A percentile compares a stretch with the other conserved stretches of the same genome.
Conservation (phyloP, 2,329 filamentous ascomycete genomes). For the Phoma sp. region DNA sequence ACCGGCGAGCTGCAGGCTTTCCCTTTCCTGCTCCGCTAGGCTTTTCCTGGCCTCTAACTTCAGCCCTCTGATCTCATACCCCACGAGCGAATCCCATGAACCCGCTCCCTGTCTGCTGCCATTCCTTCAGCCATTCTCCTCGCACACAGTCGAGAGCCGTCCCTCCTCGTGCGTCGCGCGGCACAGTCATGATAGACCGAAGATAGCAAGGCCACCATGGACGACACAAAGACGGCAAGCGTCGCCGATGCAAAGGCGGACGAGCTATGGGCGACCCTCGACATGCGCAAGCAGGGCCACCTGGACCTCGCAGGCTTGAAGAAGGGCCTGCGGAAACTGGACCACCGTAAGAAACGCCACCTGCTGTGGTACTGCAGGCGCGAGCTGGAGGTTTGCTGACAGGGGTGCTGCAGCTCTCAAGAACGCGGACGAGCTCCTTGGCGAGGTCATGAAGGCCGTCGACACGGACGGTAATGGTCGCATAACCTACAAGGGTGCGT, state of each 20-base stretch:
- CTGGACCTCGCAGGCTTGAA: slow-evolving; percentile 85
- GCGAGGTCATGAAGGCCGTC: slow-evolving; percentile 79
- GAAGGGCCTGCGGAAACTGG: slow-evolving; percentile 83
- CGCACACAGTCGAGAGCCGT: slow-evolving; percentile 27
- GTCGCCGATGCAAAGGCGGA: slow-evolving; percentile 82
- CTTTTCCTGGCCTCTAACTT: slow-evolving; percentile 23
- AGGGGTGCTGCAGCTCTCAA: slow-evolving; percentile 68
- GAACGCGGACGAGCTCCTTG: slow-evolving; percentile 86
- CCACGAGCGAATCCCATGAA: slow-evolving; percentile 33
- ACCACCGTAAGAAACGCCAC: slow-evolving; percentile 74
- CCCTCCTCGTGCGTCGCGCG: slow-evolving; percentile 29
- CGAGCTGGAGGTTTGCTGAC: slow-evolving; percentile 30
- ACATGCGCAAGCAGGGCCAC: slow-evolving; percentile 76
- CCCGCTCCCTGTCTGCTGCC: slow-evolving; percentile 24
- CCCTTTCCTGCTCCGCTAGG: slow-evolving; percentile 19
- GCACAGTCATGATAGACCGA: slow-evolving; percentile 48
- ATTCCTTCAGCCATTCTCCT: slow-evolving; percentile 30
- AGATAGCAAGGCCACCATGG: slow-evolving; percentile 61
- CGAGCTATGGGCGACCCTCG: slow-evolving; percentile 82
- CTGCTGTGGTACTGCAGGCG: too few relatives aligned
- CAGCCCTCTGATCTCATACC: slow-evolving; percentile 39
- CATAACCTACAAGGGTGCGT: slow-evolving; percentile 84
- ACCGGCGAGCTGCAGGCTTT: slow-evolving; percentile 20
- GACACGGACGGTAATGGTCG: slow-evolving; percentile 87
- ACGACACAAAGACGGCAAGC: slow-evolving; percentile 77